Conservation (phyloP, 148 eudicot genomes). For the Persicaria tinctoria region DNA sequence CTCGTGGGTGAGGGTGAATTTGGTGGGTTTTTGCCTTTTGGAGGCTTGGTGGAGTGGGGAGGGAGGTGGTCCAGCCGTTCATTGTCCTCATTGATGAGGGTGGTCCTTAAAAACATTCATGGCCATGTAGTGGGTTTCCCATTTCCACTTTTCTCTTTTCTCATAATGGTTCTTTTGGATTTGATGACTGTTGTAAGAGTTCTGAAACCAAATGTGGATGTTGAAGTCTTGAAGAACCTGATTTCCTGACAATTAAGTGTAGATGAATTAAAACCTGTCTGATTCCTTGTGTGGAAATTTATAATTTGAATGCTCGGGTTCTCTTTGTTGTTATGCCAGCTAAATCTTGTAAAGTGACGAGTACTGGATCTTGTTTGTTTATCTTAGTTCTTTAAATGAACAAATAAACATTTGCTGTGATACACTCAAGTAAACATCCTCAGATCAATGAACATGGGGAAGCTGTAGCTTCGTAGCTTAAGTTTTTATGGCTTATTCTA, state of each 20-base stretch:
- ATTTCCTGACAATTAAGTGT: neutral
- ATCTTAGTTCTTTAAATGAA: neutral
- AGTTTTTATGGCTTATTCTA: neutral
- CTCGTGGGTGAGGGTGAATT: slow-evolving; percentile 1
- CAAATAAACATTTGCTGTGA: neutral
- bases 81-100: slow-evolving; percentile 8
- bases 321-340: neutral
- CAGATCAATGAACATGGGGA: neutral
- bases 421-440: neutral
- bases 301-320: neutral
- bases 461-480: neutral
- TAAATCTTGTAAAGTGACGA: neutral
- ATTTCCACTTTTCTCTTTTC: neutral
- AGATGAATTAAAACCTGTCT: neutral
- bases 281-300: neutral
- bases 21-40: slow-evolving; percentile 1
- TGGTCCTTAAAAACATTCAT: slow-evolving; percentile 10
- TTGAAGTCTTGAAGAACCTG: slow-evolving; percentile 5
- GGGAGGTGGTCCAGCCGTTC: slow-evolving; percentile 10
- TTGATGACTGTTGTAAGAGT: neutral
- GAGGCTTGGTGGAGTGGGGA: slow-evolving; percentile 2
- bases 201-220: neutral
- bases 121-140: neutral
- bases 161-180: neutral
- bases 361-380: neutral